Base-by-base conservation (phyloP, 179 eudicot genomes). In the Carnegiea gigantea region DNA sequence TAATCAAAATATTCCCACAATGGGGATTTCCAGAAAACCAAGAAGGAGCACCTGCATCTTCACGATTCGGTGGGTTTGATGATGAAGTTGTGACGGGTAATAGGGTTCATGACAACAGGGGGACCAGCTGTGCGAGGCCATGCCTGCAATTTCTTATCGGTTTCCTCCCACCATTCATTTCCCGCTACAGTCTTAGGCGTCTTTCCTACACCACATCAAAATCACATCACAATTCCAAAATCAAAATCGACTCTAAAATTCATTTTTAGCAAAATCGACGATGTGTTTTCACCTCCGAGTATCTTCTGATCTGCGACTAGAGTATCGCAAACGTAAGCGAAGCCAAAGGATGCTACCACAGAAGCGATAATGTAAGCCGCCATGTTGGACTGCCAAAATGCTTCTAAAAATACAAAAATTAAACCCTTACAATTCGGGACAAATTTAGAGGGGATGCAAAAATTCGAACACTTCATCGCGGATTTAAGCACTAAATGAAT, bases 51-150 rank as follows among this genome's bases (percentile, higher is more conserved):
- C 76, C 83, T 81, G 84, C 20, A 51, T 49, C 17, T 81, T 86
- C 82, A 84, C 62, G 81, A 53, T 30, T 92, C 92, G 6, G 76
- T 14, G 78, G 85, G 46, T 70, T 90, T 92, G 83, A 93, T 92
- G 44, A 92, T 93, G 86, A 89, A 93, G 83, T 92, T 93, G 73
- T 92, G 95, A 85, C 97, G 92, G 77, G 91, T 89, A 79, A 92
- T 90, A 53, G 97, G 95, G 80, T 92, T 93, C 97, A 93, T 93
- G 70, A 92, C 93, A 54, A 92, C 97, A 0, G 95, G 94, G 26
- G 95, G 90, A 26, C 97, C 97, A 4, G 93, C 97, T n/a, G 94
- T 90, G 76, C 97, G 88, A 5, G 97, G 97, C 97, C 97, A 93
- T 14, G 95, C 94, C 87, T 92, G 92, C 70, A 92, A 84, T 84